Evolutionary conservation across 306 rosid species (phyloP).

Genomic region (Quercus gilva): DNA sequence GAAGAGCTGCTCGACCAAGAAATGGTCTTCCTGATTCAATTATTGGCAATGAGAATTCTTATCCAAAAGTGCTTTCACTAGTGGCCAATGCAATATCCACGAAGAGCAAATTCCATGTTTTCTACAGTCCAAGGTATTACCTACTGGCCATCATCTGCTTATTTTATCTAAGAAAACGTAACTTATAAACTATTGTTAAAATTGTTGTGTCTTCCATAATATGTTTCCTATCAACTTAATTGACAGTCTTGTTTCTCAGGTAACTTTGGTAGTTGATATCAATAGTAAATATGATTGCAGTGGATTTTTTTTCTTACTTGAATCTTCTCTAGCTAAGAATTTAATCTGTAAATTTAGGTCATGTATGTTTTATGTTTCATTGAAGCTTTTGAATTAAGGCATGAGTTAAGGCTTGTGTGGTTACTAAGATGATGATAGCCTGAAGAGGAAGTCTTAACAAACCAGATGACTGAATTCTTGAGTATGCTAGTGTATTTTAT

Average conservation of each 20-base stretch:
- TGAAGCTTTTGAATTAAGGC: background rate
- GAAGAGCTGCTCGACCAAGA: conserved; percentile 86
- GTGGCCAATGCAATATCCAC: conserved; percentile 84
- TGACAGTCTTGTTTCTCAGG: no score
- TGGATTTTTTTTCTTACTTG: background rate
- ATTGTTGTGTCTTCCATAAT: background rate
- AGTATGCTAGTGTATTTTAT: background rate
- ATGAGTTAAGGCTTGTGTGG: background rate
- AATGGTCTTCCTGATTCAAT: conserved; percentile 84
- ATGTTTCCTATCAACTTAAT: no score
- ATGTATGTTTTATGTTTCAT: background rate
- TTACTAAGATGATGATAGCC: background rate
- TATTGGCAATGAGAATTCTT: conserved; percentile 63
- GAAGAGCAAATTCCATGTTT: conserved; percentile 84
- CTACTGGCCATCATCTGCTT: conserved; percentile 9
- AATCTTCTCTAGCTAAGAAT: background rate
- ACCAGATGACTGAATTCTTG: background rate
- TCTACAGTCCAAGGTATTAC: conserved; percentile 89
- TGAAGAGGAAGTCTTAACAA: background rate
- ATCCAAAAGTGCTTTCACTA: conserved; percentile 58
- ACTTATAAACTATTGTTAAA: background rate
- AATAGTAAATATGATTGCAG: background rate
- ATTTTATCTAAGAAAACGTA: background rate
- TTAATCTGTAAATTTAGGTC: background rate
- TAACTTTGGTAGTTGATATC: no score